Conservation (phyloP, 1,284 basidiomycete species). For the Phlebopus sp. region DNA sequence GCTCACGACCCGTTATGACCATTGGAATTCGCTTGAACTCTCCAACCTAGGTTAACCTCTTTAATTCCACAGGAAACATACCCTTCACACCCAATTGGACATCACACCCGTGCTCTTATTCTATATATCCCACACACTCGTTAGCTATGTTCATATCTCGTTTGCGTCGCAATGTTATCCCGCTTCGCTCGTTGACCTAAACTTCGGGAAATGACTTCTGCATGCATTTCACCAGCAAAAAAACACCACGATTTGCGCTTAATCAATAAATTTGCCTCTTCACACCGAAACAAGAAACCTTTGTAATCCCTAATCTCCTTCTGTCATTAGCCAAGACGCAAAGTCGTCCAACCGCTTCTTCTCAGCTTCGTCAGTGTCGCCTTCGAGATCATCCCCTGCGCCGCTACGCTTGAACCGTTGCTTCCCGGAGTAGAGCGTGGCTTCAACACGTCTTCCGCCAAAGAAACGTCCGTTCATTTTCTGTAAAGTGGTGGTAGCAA, state of each 20-base stretch:
- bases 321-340: conserved; percentile 80
- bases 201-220: too few species aligned
- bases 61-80: conserved; percentile 3
- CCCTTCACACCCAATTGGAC: neutral
- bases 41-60: conserved; percentile 8
- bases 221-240: too few species aligned
- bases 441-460: conserved; percentile 79
- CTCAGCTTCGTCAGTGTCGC: conserved; percentile 69
- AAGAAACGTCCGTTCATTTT: conserved; percentile 98
- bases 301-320: conserved; percentile 51
- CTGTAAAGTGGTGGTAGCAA: conserved; percentile 35
- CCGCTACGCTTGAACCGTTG: conserved; percentile 81
- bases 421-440: conserved; percentile 76
- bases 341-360: conserved; percentile 85
- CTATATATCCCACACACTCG: conserved; percentile 9
- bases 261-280: too few species aligned
- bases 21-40: neutral
- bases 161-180: neutral
- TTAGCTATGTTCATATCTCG: conserved; percentile 11
- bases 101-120: neutral
- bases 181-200: too few species aligned
- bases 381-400: conserved; percentile 53
- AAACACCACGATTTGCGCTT: too few species aligned
- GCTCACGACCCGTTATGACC: neutral
- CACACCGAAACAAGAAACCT: neutral